phyloP scores from a whole-genome alignment of 768 basidiomycete genomes.

The Hypholoma fasciculare region DNA sequence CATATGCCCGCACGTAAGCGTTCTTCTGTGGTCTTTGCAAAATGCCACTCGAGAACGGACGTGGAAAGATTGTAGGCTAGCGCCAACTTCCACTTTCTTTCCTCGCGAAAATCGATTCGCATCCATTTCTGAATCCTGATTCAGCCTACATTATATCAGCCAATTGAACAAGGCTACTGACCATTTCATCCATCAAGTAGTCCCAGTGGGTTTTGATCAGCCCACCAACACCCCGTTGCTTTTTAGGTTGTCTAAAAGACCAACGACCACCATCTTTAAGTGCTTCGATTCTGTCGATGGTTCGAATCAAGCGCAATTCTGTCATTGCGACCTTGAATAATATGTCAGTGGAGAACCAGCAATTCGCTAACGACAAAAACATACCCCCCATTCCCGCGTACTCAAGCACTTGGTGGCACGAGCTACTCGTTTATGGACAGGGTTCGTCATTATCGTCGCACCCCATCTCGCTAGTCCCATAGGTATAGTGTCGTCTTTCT shows the following conservation, averaged over 20 bases:
- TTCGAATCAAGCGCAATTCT: slow-evolving; percentile 76
- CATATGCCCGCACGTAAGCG: slow-evolving; percentile 67
- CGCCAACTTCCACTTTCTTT: slow-evolving; percentile 88
- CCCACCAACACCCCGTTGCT: slow-evolving; percentile 79
- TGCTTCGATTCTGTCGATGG: slow-evolving; percentile 81
- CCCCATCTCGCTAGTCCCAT: slow-evolving; percentile 73
- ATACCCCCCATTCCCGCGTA: slow-evolving; percentile 81
- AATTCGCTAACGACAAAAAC: slow-evolving; percentile 25
- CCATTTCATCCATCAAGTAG: slow-evolving; percentile 96
- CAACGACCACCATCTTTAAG: slow-evolving; percentile 81
- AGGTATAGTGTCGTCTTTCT: slow-evolving; percentile 63
- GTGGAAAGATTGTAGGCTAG: slow-evolving; percentile 82
- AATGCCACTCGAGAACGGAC: slow-evolving; percentile 87
- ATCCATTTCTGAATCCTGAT: slow-evolving; percentile 81
- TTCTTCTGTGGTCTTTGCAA: slow-evolving; percentile 62
- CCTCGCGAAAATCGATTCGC: slow-evolving; percentile 92
- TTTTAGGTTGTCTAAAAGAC: slow-evolving; percentile 95
- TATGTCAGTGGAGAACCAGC: background rate
- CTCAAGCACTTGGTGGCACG: slow-evolving; percentile 76
- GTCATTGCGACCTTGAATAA: slow-evolving; percentile 67
- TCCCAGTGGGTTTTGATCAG: slow-evolving; percentile 90
- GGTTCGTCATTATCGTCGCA: slow-evolving; percentile 74
- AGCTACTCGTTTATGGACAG: slow-evolving; percentile 67
- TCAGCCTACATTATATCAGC: background rate
- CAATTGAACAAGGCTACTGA: slow-evolving; percentile 31